These are phyloP conservation scores for Rasamsonia emersonii DNA, from an alignment of 2,329 filamentous ascomycete genomes.

Conservation along the genomic window DNA sequence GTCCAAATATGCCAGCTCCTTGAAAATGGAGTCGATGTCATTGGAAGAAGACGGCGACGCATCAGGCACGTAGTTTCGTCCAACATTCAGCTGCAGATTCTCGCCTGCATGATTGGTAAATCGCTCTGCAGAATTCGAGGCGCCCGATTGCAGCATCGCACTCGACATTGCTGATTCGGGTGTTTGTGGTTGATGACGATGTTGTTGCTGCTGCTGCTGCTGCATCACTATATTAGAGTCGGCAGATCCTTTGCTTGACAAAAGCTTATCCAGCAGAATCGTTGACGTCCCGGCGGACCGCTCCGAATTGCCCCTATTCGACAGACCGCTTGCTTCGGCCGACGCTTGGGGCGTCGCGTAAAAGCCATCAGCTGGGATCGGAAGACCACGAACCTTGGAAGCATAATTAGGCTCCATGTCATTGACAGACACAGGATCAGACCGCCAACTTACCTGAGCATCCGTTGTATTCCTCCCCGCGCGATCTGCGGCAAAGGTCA, in stretches of 20 bases:
- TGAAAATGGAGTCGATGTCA: slow-evolving; percentile 37
- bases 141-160: slow-evolving; percentile 9
- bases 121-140: slow-evolving; percentile 1
- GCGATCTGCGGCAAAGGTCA: too few species aligned
- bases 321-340: too few species aligned
- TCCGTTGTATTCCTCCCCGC: too few species aligned
- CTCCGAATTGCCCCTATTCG: too few species aligned
- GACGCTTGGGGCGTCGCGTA: too few species aligned
- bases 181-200: slow-evolving; percentile 20
- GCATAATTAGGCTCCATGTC: too few species aligned
- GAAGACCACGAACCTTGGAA: too few species aligned
- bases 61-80: slow-evolving; percentile 6
- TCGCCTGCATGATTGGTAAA: neutral
- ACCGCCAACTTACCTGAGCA: too few species aligned
- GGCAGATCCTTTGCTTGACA: slow-evolving; percentile 13
- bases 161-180: slow-evolving; percentile 26
- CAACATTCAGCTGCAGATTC: slow-evolving; percentile 4
- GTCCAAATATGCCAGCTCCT: slow-evolving; percentile 37
- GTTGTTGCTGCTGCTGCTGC: slow-evolving; percentile 1
- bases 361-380: too few species aligned
- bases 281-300: slow-evolving; percentile 8
- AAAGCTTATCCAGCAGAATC: slow-evolving; percentile 14
- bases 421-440: too few species aligned
- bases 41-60: slow-evolving; percentile 10
- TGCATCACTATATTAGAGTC: slow-evolving; percentile 4